Base-by-base conservation (phyloP, 202 grass and related monocot genomes). In the Panicum virgatum region DNA sequence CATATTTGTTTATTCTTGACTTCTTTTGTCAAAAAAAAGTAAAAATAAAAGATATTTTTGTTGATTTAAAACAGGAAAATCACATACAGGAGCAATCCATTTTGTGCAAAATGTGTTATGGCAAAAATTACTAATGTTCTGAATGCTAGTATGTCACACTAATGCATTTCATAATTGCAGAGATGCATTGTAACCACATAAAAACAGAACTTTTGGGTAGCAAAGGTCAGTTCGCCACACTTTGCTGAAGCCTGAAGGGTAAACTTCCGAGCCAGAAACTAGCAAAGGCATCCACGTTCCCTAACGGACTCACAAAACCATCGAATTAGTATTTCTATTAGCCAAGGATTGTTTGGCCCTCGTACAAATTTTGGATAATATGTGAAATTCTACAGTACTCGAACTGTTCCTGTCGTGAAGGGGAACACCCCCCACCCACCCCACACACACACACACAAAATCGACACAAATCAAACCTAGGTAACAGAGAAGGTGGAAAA, bases 391-490 rank as follows among this genome's bases (percentile, higher is more conserved):
- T 69, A 48, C 5, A 48, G 2, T 4, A 19, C 12, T 43, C 4
- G 7, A 32, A 34, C 14, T 9, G 12, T 32, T 36, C 9, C 46
- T 44, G 18, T 48, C n/a, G 40, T 59, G 5, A n/a, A 15, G 23
- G 48, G 36, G 12, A 3, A 25, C 32, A 34, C 1, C 32, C 32
- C 32, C 32, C 32, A 3, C 32, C 32, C 32, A 3, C 32, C 32
- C 32, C 32, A 32, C n/a, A n/a, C n/a, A n/a, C n/a, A n/a, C n/a
- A 32, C 22, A 14, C 4, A n/a, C n/a, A n/a, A 87, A 88, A 19
- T 9, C 64, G 40, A 45, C 73, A 62, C 26, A 30, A 52, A 76
- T 11, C 80, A 72, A 68, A 80, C 51, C 37, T 68, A 67, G 62
- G 46, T 8, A 60, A 40, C 5, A 56, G 11, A 34, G 1, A 34